phyloP scores from a whole-genome alignment of 2,329 filamentous ascomycete genomes.

The Chrysoporthe puriensis region DNA sequence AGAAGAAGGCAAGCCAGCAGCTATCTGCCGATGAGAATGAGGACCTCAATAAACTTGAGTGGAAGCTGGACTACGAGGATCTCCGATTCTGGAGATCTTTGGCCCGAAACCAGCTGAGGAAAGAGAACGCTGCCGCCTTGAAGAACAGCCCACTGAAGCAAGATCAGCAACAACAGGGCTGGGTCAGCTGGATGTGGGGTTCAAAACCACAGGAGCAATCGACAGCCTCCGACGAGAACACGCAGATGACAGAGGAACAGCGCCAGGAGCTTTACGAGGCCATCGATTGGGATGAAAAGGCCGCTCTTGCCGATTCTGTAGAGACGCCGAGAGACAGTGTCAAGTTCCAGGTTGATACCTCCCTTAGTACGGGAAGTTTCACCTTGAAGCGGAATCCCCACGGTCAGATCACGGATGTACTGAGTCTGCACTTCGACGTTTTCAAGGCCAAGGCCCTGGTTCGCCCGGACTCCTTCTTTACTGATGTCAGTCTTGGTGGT shows the following conservation, averaged over 20 bases:
- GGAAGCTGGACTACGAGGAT: constrained; percentile 91
- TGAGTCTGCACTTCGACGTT: constrained; percentile 91
- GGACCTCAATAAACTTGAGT: constrained; percentile 77
- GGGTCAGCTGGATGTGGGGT: constrained; percentile 92
- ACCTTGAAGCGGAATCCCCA: constrained; percentile 87
- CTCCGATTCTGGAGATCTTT: constrained; percentile 96
- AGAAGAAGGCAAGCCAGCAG: constrained; percentile 77
- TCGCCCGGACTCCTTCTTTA: constrained; percentile 86
- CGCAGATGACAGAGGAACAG: constrained; percentile 91
- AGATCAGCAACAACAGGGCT: constrained; percentile 73
- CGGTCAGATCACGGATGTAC: constrained; percentile 75
- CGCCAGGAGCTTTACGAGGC: constrained; percentile 95
- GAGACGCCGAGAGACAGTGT: constrained; percentile 89
- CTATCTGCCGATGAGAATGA: constrained; percentile 71
- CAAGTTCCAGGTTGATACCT: constrained; percentile 90
- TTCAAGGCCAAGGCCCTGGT: constrained; percentile 91
- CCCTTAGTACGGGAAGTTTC: constrained; percentile 94
- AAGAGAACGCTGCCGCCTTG: constrained; percentile 90
- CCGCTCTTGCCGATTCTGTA: constrained; percentile 82
- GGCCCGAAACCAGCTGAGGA: constrained; percentile 90
- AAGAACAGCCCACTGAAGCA: constrained; percentile 58
- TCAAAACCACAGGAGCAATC: constrained; percentile 64
- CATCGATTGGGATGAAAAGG: constrained; percentile 98
- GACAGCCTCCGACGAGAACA: constrained; percentile 71
- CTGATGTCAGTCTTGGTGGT: constrained; percentile 87